A percentile compares a stretch with the other conserved stretches of the same genome.
phyloP scores from a whole-genome alignment of 83 land plant species.

The Diphasiastrum complanatum region DNA sequence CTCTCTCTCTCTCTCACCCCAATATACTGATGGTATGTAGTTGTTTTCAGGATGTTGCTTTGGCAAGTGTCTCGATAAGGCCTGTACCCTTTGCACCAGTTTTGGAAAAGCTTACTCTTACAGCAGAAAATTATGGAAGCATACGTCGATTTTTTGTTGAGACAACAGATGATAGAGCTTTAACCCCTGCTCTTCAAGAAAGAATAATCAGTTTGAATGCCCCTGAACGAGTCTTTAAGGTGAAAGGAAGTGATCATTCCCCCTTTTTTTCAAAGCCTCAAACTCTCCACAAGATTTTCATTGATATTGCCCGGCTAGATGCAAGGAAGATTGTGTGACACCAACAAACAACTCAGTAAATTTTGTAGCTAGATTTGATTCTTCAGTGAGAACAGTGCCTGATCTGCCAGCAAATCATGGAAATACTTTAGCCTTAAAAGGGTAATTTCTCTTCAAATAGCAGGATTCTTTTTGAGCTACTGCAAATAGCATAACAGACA shows the following conservation, averaged over 20 bases:
- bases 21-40: no score
- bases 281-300: slow-evolving; percentile 53
- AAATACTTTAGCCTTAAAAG: no score
- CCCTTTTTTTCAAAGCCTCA: slow-evolving; percentile 95
- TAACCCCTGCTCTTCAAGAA: slow-evolving; percentile 48
- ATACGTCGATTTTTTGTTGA: slow-evolving; percentile 58
- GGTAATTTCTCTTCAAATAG: no score
- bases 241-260: slow-evolving; percentile 82
- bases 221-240: slow-evolving; percentile 52
- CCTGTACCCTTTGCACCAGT: slow-evolving; percentile 76
- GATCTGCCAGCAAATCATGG: no score
- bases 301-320: slow-evolving; percentile 48
- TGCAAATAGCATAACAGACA: no score
- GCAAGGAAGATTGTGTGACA: slow-evolving; percentile 7
- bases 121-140: slow-evolving; percentile 58
- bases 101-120: slow-evolving; percentile 63
- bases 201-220: slow-evolving; percentile 47
- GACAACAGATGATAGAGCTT: slow-evolving; percentile 63
- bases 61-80: slow-evolving; percentile 79
- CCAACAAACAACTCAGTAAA: no score
- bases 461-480: no score
- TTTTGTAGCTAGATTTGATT: no score
- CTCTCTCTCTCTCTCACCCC: no score
- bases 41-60: slow-evolving; percentile 60
- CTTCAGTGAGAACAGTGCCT: no score